Conservation (phyloP, 1,139 yeast genomes). For the Arxiozyma heterogenica region DNA sequence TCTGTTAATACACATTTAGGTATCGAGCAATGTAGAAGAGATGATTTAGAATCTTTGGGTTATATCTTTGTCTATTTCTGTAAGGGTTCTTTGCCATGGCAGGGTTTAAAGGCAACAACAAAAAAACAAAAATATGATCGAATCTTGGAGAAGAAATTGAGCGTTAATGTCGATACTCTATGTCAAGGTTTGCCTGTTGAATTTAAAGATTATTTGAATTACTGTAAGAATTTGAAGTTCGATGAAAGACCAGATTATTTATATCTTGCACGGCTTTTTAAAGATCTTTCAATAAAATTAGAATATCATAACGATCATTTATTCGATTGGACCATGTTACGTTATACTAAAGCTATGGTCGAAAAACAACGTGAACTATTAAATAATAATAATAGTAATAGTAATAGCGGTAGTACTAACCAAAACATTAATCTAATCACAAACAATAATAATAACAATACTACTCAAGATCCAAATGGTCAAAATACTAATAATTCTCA, state of each 20-base stretch:
- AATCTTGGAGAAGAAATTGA: conserved; percentile 92
- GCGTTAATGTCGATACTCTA: conserved; percentile 80
- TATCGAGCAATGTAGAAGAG: conserved; percentile 92
- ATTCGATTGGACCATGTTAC: conserved; percentile 95
- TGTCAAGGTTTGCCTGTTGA: conserved; percentile 90
- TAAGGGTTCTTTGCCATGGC: conserved; percentile 98
- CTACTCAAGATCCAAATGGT: conserved; percentile 5
- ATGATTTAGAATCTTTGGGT: conserved; percentile 90
- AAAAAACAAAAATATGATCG: conserved; percentile 96
- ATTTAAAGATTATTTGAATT: conserved; percentile 80
- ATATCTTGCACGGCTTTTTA: conserved; percentile 77
- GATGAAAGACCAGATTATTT: conserved; percentile 96
- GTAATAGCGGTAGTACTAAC: not conserved
- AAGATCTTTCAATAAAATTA: conserved; percentile 84
- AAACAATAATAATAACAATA: not conserved
- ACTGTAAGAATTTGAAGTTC: conserved; percentile 82
- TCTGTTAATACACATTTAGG: conserved; percentile 93
- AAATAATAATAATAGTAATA: not conserved
- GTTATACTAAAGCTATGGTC: conserved; percentile 51
- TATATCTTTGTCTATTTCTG: conserved; percentile 91
- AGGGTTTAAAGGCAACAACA: conserved; percentile 93
- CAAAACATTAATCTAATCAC: no score
- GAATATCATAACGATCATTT: conserved; percentile 90
- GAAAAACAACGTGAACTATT: conserved; percentile 20
- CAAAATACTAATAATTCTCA: conserved; percentile 10